Conservation (phyloP, 2,329 filamentous ascomycete species). For the Seiridium unicorne region DNA sequence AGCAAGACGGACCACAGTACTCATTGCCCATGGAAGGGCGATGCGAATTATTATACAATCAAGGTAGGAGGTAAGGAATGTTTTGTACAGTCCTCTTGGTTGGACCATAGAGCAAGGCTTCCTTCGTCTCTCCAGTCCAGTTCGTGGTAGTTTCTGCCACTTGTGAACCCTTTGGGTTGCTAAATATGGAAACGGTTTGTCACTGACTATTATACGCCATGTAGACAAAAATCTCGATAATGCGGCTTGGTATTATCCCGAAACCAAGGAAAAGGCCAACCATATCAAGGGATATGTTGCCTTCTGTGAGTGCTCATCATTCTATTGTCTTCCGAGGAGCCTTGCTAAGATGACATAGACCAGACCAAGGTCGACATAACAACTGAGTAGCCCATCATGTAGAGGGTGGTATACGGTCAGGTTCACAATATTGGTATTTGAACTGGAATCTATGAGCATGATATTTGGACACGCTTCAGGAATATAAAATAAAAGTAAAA, state of each 20-base stretch:
- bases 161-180: too few relatives aligned
- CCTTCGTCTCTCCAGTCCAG: background rate
- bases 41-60: constrained; percentile 55
- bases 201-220: background rate
- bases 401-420: too few relatives aligned
- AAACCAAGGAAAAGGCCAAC: constrained; percentile 45
- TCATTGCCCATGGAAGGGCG: constrained; percentile 56
- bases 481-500: too few relatives aligned
- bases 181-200: background rate
- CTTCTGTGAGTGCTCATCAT: constrained; percentile 47
- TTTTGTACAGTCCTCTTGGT: background rate
- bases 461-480: too few relatives aligned
- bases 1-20: constrained; percentile 44
- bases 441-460: too few relatives aligned
- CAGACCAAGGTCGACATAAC: constrained; percentile 28
- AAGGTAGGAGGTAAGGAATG: constrained; percentile 39
- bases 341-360: constrained; percentile 20
- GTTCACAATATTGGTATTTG: too few relatives aligned
- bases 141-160: too few relatives aligned
- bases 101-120: background rate
- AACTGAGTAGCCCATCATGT: background rate
- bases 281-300: constrained; percentile 55
- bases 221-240: constrained; percentile 46
- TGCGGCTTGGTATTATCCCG: constrained; percentile 59
- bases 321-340: background rate